Conservation (phyloP, 352 stramenopile species). For the Pythium utonaiense region DNA sequence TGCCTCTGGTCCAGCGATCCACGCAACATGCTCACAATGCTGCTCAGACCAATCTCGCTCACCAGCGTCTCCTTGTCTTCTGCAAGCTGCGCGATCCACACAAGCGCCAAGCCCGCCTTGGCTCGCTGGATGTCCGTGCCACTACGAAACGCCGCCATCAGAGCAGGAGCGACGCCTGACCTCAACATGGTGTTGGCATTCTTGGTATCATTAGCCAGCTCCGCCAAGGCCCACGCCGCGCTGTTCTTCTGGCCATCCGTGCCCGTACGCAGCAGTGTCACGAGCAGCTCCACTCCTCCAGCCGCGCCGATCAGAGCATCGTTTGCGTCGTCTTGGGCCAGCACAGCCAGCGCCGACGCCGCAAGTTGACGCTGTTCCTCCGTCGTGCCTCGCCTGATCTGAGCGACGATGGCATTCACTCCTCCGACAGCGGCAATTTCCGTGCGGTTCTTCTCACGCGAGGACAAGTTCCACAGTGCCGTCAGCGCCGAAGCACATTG, state of each 20-base stretch:
- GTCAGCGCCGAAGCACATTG: not conserved
- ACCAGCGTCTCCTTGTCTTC: slow-evolving; percentile 1
- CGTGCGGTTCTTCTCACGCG: not conserved
- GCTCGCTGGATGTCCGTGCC: slow-evolving; percentile 11
- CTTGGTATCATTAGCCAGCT: slow-evolving; percentile 7
- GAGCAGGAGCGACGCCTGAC: not conserved
- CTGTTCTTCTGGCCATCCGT: slow-evolving; percentile 17
- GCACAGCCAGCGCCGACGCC: slow-evolving; percentile 2
- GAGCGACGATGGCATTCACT: slow-evolving; percentile 1
- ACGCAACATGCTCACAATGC: slow-evolving; percentile 9
- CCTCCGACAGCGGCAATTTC: slow-evolving; percentile 4
- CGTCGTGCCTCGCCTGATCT: not conserved
- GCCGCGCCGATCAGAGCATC: slow-evolving; percentile 4
- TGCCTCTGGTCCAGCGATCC: slow-evolving; percentile 6
- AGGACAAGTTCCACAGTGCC: slow-evolving; percentile 10
- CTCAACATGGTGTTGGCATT: slow-evolving; percentile 8
- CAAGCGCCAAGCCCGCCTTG: slow-evolving; percentile 4
- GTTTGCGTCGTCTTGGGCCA: slow-evolving; percentile 3
- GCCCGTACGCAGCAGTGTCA: slow-evolving; percentile 1
- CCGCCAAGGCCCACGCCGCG: slow-evolving; percentile 12
- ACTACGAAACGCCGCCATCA: slow-evolving; percentile 8
- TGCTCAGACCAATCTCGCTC: not conserved
- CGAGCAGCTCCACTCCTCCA: slow-evolving; percentile 10
- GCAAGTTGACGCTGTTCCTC: slow-evolving; percentile 3
- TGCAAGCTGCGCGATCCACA: slow-evolving; percentile 4